Base-by-base conservation (phyloP, 2,329 filamentous ascomycete genomes). In the Beauveria asiatica region DNA sequence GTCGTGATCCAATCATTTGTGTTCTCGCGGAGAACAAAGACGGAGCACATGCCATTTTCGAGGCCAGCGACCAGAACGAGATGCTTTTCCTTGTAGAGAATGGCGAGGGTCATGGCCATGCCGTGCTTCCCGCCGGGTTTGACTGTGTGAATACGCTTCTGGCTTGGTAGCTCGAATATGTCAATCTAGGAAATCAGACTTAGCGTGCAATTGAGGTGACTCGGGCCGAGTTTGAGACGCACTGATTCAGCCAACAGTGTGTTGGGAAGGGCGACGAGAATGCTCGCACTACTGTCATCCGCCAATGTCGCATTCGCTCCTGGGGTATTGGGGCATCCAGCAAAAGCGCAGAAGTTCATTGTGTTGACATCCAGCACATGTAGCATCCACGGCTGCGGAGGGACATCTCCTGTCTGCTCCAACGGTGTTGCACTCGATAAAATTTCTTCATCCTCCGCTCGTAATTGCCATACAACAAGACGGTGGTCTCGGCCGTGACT, bases 301-400 rank as follows among this genome's bases (percentile, higher is more conserved):
- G 19, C 19, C 42, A 50, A 17, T 3, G 41, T 54, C 4, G 27
- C n/a, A 3, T 21, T 25, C 4, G 30, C 33, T 9, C 21, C 42
- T 9, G 50, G 57, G 3, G n/a, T 57, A 48, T 74, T 70, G 62
- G 77, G 62, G 69, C 86, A 87, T 63, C 81, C 80, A 2, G 88
- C 81, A 71, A 96, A 96, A 1, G 88, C 82, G 70, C 94, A 99
- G 71, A 97, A 99, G 70, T 97, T 99, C 76, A 97, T 83, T 1
- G 93, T 91, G 69, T 97, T 97, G 48, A 97, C 91, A 5, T 89
- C 80, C 5, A 99, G 76, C 4, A 89, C 82, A 72, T 96, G 84
- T 23, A 96, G 73, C n/a, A 97, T 76, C 91, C 90, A 96, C 33
- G 94, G 94, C 67, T 86, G 81, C 19, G 80, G 82, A 64, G 76